Percentiles rank a stretch among this genome's conserved stretches.
phyloP scores from a whole-genome alignment of 352 stramenopile genomes.

The Phytophthora sansomeana region DNA sequence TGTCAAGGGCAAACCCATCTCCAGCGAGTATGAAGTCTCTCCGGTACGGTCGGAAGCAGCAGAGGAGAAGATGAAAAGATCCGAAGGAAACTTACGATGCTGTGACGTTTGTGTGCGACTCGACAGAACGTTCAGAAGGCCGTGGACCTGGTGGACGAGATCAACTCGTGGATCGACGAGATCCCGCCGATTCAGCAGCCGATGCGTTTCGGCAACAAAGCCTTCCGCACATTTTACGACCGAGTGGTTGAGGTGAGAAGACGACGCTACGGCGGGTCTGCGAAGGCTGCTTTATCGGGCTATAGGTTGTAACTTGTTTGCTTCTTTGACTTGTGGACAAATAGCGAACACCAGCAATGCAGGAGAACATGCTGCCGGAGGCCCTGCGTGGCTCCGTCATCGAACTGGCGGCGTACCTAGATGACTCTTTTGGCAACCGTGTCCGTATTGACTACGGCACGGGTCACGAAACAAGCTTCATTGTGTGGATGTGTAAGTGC shows the following conservation, averaged over 20 bases:
- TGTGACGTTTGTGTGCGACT: constrained; percentile 1
- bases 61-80: background rate
- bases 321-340: constrained; percentile 5
- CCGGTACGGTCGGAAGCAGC: constrained; percentile 43
- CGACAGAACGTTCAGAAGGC: constrained; percentile 77
- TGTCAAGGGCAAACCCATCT: constrained; percentile 68
- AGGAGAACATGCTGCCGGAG: constrained; percentile 68
- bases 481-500: constrained; percentile 93
- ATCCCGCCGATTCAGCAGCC: constrained; percentile 93
- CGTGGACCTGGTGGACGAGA: constrained; percentile 62
- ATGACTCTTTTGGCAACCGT: constrained; percentile 97
- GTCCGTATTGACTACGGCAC: constrained; percentile 99
- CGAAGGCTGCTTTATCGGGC: background rate
- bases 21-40: constrained; percentile 71
- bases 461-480: constrained; percentile 98
- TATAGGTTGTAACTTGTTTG: constrained; percentile 1
- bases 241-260: constrained; percentile 72
- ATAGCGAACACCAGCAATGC: constrained; percentile 61
- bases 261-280: background rate
- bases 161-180: constrained; percentile 92
- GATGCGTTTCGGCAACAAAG: constrained; percentile 96
- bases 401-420: constrained; percentile 96
- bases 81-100: constrained; percentile 1
- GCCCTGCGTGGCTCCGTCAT: constrained; percentile 73
- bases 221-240: constrained; percentile 92